Evolutionary conservation across 148 eudicot genomes (phyloP), one percentile per base, ranked within the genome.

Genomic region (Heliamphora exappendiculata): DNA sequence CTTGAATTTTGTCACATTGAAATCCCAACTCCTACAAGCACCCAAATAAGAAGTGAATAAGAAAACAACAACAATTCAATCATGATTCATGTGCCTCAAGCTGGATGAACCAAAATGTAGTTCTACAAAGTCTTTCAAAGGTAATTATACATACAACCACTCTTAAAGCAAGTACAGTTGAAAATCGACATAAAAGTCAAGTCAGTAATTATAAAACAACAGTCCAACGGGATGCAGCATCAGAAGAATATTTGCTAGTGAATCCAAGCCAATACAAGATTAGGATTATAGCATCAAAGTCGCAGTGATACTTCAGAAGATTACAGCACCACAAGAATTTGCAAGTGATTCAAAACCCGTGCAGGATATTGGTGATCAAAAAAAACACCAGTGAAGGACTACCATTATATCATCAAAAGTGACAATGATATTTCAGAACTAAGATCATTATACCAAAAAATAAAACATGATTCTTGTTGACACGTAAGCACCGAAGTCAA

Each of bases 1-100:
- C 99, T 78, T 96, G 99, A 87, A 74, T 86, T 86, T 88, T 88
- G 82, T 96, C 98, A 76, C 99, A 96, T 39, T 82, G 91, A 82
- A 93, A 96, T 65, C 99, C 99, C 33, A 96, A 85, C 73, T 93
- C 99, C 99, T 96, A 79, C 74, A 83, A 67, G 73, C 36, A 42
- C 74, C 79, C 58, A 82, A 66, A 33, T 11, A 70, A 69, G 16
- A 78, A 78, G 37, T 50, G 39, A 67, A 57, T 73, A 17, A 49
- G 20, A 33, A 33, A 26, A 28, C 29, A 59, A 11, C 31, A 1
- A 76, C 5, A 24, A 55, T 62, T 66, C 51, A 67, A 47, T 53
- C 29, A 55, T 49, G 39, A 4, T 57, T 20, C 54, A 65, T 22
- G 34, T 28, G 22, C 26, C 49, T 68, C 37, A 64, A 14, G n/a